phyloP scores from a whole-genome alignment of 2,329 filamentous ascomycete species.

The Colletotrichum ledebouriae region DNA sequence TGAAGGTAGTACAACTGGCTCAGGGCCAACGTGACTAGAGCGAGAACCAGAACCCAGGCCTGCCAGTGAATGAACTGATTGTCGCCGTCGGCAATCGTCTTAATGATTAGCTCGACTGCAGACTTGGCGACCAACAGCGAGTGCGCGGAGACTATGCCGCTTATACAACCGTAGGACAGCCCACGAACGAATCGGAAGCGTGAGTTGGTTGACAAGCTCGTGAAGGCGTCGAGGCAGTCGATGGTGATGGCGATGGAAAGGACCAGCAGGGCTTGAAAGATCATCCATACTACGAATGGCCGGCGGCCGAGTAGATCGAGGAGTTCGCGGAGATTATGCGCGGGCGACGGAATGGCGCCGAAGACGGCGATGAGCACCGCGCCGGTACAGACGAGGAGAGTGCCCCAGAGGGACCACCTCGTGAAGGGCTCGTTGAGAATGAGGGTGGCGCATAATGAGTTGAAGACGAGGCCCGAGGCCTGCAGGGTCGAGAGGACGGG shows the following conservation, averaged over 20 bases:
- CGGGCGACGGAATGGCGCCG: slow-evolving; percentile 92
- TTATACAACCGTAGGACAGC: slow-evolving; percentile 89
- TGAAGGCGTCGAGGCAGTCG: slow-evolving; percentile 66
- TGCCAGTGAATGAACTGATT: slow-evolving; percentile 98
- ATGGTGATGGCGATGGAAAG: slow-evolving; percentile 74
- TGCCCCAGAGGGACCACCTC: slow-evolving; percentile 90
- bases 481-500: slow-evolving; percentile 96
- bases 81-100: slow-evolving; percentile 83
- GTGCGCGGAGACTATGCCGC: slow-evolving; percentile 94
- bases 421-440: slow-evolving; percentile 96
- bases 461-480: slow-evolving; percentile 96
- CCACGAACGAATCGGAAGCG: slow-evolving; percentile 83
- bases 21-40: slow-evolving; percentile 84
- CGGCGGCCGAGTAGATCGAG: slow-evolving; percentile 79
- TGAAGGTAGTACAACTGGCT: slow-evolving; percentile 97
- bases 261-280: slow-evolving; percentile 81
- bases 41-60: slow-evolving; percentile 90
- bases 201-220: slow-evolving; percentile 69
- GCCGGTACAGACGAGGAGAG: slow-evolving; percentile 86
- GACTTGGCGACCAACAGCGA: slow-evolving; percentile 95
- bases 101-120: slow-evolving; percentile 92
- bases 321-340: slow-evolving; percentile 87
- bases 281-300: slow-evolving; percentile 91
- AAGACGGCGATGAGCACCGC: slow-evolving; percentile 95
- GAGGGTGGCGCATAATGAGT: slow-evolving; percentile 95